These are phyloP conservation scores for Scleroderma citrinum DNA, from an alignment of 768 basidiomycete species.

Conservation along the genomic window DNA sequence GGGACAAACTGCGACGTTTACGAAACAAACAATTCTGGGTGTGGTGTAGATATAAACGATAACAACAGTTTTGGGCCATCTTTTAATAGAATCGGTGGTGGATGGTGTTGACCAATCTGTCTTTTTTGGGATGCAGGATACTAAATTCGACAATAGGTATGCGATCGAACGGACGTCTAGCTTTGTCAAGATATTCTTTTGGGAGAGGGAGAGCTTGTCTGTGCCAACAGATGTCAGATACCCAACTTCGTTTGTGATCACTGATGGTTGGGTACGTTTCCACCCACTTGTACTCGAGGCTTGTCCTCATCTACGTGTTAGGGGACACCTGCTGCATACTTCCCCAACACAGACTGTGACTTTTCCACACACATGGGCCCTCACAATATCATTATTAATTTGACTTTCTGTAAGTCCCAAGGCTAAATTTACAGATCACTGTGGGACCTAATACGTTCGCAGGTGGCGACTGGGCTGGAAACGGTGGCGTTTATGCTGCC, in stretches of 20 bases:
- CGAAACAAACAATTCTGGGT: slow-evolving; percentile 24
- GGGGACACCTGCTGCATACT: slow-evolving; percentile 57
- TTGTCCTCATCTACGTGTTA: slow-evolving; percentile 10
- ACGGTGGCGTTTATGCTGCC: slow-evolving; percentile 8
- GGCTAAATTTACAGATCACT: no score
- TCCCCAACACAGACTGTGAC: slow-evolving; percentile 56
- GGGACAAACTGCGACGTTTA: slow-evolving; percentile 25
- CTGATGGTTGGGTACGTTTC: slow-evolving; percentile 20
- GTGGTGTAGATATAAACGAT: slow-evolving; percentile 24
- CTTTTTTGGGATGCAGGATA: neutral
- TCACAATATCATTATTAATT: slow-evolving; percentile 60
- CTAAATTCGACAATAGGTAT: slow-evolving; percentile 23
- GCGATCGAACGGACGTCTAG: slow-evolving; percentile 26
- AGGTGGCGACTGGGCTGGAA: slow-evolving; percentile 28
- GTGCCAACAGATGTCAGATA: slow-evolving; percentile 31
- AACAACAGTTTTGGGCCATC: slow-evolving; percentile 27
- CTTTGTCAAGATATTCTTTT: slow-evolving; percentile 35
- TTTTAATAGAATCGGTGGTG: slow-evolving; percentile 33
- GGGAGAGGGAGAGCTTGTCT: slow-evolving; percentile 31
- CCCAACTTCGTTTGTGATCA: slow-evolving; percentile 15
- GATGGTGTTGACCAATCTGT: slow-evolving; percentile 21
- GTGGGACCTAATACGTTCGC: slow-evolving; percentile 8
- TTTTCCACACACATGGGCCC: slow-evolving; percentile 45
- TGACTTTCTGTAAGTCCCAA: slow-evolving; percentile 13
- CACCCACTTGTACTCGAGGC: neutral